Conservation (phyloP, 768 basidiomycete genomes). For the Calocybe indica region DNA sequence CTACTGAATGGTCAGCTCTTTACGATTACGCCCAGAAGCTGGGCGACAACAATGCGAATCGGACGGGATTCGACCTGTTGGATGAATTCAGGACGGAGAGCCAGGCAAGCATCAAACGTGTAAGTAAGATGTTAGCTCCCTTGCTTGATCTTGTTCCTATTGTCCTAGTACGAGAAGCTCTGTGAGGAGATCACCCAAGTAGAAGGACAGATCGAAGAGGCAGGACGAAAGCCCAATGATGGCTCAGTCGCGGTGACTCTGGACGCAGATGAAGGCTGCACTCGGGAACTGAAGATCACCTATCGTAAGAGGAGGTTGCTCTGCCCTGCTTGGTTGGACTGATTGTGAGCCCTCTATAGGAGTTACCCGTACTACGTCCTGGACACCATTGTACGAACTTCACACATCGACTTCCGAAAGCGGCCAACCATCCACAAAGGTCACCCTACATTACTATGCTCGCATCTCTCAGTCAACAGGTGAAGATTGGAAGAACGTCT, state of each 20-base stretch:
- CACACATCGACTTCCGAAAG: slow-evolving; percentile 38
- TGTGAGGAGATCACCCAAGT: slow-evolving; percentile 36
- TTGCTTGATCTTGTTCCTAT: background rate
- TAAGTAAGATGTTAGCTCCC: no score
- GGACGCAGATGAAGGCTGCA: slow-evolving; percentile 26
- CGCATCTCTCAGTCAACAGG: slow-evolving; percentile 49
- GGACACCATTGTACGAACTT: slow-evolving; percentile 55
- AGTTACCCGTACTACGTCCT: slow-evolving; percentile 48
- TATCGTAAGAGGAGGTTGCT: slow-evolving; percentile 34
- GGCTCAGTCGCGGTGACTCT: slow-evolving; percentile 39
- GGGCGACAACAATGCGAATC: slow-evolving; percentile 30
- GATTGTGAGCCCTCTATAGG: background rate
- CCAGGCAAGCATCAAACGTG: no score
- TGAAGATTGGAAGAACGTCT: slow-evolving; percentile 51
- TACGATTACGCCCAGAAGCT: slow-evolving; percentile 39
- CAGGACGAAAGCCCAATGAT: slow-evolving; percentile 20
- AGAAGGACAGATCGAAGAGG: slow-evolving; percentile 30
- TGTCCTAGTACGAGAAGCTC: slow-evolving; percentile 21
- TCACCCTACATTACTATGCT: slow-evolving; percentile 51
- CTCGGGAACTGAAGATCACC: slow-evolving; percentile 40
- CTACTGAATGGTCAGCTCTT: slow-evolving; percentile 36
- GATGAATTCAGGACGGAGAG: no score
- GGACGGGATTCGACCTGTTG: no score
- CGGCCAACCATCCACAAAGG: slow-evolving; percentile 36
- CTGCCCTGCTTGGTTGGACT: background rate